Evolutionary conservation across 108 stramenopile species (phyloP).

Genomic region (Nannochloropsis salina): DNA sequence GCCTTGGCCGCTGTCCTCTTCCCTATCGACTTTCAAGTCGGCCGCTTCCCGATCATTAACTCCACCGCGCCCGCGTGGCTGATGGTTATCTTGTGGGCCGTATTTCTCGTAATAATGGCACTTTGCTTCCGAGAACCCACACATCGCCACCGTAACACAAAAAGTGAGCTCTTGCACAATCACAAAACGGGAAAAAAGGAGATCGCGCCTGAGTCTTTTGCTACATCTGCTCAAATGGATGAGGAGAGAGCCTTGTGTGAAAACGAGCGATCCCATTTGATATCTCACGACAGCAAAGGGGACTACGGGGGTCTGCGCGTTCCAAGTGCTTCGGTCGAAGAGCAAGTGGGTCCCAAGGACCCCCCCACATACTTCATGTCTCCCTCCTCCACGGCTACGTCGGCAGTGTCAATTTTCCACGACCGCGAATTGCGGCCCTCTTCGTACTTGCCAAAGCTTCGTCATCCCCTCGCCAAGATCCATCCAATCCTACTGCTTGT

Average conservation of each 20-base stretch:
- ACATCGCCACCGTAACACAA: conserved; percentile 24
- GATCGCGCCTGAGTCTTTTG: neutral
- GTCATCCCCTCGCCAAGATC: conserved; percentile 11
- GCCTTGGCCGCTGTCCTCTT: conserved; percentile 63
- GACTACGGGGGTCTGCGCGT: neutral
- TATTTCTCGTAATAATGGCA: conserved; percentile 57
- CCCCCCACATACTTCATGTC: conserved; percentile 12
- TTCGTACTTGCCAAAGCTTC: neutral
- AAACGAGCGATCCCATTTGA: neutral
- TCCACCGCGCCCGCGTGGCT: conserved; percentile 67
- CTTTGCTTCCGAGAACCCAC: conserved; percentile 69
- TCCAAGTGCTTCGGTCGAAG: neutral
- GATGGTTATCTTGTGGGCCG: conserved; percentile 66
- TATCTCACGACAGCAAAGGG: neutral
- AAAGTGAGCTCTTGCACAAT: neutral
- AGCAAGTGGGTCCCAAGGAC: conserved; percentile 23
- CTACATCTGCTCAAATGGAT: neutral
- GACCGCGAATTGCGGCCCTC: conserved; percentile 22
- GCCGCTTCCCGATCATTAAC: conserved; percentile 34
- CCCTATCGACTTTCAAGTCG: conserved; percentile 51
- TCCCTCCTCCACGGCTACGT: neutral
- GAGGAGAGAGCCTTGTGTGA: no score
- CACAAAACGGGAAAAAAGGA: neutral
- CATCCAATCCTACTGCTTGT: conserved; percentile 25
- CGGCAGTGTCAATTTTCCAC: neutral